Evolutionary conservation across 2,329 filamentous ascomycete genomes (phyloP).

Genomic region (Colletotrichum scovillei): DNA sequence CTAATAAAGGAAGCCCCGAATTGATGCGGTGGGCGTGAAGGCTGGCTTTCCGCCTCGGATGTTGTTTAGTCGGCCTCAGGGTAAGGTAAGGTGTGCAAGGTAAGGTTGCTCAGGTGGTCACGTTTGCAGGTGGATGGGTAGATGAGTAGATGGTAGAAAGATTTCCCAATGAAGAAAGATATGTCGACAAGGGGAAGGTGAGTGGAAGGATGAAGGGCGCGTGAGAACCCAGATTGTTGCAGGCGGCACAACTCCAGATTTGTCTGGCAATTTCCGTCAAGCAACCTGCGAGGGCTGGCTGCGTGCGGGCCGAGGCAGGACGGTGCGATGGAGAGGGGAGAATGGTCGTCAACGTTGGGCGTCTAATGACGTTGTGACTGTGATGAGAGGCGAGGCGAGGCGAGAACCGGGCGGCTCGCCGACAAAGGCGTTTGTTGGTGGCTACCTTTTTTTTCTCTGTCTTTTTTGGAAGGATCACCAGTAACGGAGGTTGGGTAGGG

Average conservation of each 20-base stretch:
- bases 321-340: neutral
- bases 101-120: neutral
- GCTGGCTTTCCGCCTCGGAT: neutral
- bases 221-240: conserved; percentile 1
- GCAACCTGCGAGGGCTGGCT: conserved; percentile 7
- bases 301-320: conserved; percentile 12
- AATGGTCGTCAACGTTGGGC: conserved; percentile 14
- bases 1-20: neutral
- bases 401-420: conserved; percentile 21
- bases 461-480: neutral
- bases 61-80: neutral
- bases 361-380: conserved; percentile 25
- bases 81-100: neutral
- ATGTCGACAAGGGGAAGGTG: conserved; percentile 6
- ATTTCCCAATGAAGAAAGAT: neutral
- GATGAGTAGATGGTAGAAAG: neutral
- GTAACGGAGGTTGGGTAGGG: neutral
- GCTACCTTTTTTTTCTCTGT: neutral
- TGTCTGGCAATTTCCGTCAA: neutral
- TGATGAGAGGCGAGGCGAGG: conserved; percentile 13
- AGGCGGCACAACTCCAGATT: conserved; percentile 15
- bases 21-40: neutral
- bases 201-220: neutral
- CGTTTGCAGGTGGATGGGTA: neutral
- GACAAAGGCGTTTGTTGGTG: conserved; percentile 17